These are phyloP conservation scores for Cordyceps cicadae DNA, from an alignment of 2,329 filamentous ascomycete genomes.

Conservation along the genomic window DNA sequence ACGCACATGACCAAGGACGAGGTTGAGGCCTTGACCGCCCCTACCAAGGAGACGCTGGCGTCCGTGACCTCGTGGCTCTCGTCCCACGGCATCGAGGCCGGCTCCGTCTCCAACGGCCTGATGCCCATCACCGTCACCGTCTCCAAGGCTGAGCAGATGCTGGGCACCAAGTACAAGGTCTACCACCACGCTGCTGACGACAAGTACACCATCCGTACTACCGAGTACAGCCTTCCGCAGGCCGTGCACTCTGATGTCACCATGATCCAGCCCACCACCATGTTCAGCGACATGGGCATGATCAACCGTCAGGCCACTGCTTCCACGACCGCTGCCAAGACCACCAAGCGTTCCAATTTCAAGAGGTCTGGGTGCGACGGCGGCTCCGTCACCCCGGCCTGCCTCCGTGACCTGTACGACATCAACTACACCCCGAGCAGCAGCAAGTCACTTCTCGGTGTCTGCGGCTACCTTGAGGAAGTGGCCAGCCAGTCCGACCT, in stretches of 20 bases:
- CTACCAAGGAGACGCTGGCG: neutral
- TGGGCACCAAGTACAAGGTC: conserved; percentile 9
- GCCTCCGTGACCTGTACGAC: conserved; percentile 3
- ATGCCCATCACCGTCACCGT: conserved; percentile 1
- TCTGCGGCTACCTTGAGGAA: conserved; percentile 3
- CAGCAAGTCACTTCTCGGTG: conserved; percentile 4
- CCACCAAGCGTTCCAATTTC: neutral
- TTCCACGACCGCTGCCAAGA: neutral
- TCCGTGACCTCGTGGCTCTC: conserved; percentile 7
- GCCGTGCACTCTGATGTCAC: conserved; percentile 4
- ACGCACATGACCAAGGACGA: conserved; percentile 12
- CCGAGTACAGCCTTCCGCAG: conserved; percentile 8
- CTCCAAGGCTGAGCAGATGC: conserved; percentile 8
- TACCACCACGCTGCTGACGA: conserved; percentile 5
- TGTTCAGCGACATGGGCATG: conserved; percentile 11
- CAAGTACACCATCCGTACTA: conserved; percentile 8
- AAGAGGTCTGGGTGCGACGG: neutral
- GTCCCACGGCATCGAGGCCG: conserved; percentile 10
- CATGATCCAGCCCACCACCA: conserved; percentile 13
- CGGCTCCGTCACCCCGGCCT: neutral
- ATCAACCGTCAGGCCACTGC: neutral
- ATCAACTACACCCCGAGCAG: conserved; percentile 4
- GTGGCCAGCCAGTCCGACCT: neutral
- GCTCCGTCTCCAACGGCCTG: conserved; percentile 3
- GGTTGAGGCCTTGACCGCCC: conserved; percentile 9